A percentile compares a stretch with the other conserved stretches of the same genome.
Evolutionary conservation across 805 yeast species (phyloP).

Genomic region (Starmerella etchellsii): DNA sequence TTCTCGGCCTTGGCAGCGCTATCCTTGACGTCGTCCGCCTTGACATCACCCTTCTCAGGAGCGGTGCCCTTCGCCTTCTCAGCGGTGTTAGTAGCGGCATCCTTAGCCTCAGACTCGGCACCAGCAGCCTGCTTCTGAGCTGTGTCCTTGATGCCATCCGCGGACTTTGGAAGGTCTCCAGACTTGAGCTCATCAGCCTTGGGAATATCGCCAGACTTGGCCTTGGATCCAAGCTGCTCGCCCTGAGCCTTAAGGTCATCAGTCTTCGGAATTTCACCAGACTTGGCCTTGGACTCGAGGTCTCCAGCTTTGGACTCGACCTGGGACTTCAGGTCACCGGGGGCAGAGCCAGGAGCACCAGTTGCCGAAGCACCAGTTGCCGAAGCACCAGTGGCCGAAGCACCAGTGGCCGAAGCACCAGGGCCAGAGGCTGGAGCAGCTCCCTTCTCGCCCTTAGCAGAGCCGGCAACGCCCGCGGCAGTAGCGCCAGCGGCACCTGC

Average conservation of each 20-base stretch:
- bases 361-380: conserved; percentile 4
- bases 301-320: not conserved
- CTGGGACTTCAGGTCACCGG: not conserved
- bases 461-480: conserved; percentile 5
- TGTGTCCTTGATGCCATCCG: not conserved
- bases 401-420: conserved; percentile 8
- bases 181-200: too few species aligned
- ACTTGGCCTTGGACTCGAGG: not conserved
- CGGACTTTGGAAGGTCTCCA: too few species aligned
- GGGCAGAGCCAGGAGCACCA: conserved; percentile 8
- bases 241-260: too few species aligned
- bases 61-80: not conserved
- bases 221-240: not conserved
- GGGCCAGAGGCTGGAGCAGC: conserved; percentile 4
- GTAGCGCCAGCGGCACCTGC: conserved; percentile 2
- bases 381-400: conserved; percentile 1
- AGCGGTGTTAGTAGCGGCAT: conserved; percentile 1
- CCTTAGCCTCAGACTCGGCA: not conserved
- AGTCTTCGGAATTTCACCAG: too few species aligned
- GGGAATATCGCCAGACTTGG: too few species aligned
- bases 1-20: conserved; percentile 5
- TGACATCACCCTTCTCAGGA: not conserved
- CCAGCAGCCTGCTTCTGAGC: too few species aligned
- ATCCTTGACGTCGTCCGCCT: not conserved
- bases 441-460: conserved; percentile 6